phyloP scores from a whole-genome alignment of 441 rosid species.

The Rhodomyrtus psidioides region DNA sequence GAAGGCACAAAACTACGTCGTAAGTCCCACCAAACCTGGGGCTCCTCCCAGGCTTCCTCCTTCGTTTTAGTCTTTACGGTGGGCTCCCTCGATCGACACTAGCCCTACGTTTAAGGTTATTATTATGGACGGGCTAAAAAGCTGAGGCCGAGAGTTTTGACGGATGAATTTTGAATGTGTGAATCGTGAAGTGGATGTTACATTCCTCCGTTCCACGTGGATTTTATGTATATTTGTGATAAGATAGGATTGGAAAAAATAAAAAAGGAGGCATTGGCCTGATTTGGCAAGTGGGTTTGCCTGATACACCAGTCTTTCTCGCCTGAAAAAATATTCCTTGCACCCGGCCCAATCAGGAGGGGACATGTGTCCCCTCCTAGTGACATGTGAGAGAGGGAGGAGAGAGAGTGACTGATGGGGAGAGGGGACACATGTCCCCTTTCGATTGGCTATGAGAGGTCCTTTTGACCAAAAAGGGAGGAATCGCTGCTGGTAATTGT shows the following conservation, averaged over 20 bases:
- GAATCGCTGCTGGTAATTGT: background rate
- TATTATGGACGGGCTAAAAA: background rate
- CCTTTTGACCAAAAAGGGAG: background rate
- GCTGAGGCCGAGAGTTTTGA: background rate
- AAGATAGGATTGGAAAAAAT: background rate
- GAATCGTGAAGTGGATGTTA: background rate
- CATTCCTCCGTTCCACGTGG: background rate
- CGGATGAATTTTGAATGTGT: background rate
- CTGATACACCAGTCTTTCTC: background rate
- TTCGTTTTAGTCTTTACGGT: slow-evolving; percentile 5
- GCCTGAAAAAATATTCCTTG: too few relatives aligned
- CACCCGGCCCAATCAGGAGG: too few relatives aligned
- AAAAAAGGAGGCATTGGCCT: background rate
- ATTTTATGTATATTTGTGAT: too few relatives aligned
- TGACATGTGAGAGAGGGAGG: too few relatives aligned
- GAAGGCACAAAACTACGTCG: background rate
- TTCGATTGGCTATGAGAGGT: too few relatives aligned
- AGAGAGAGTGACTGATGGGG: too few relatives aligned
- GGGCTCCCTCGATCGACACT: slow-evolving; percentile 9
- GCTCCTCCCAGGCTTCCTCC: slow-evolving; percentile 10
- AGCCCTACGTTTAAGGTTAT: background rate
- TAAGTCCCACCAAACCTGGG: slow-evolving; percentile 11
- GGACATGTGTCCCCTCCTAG: too few relatives aligned
- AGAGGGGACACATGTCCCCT: too few relatives aligned
- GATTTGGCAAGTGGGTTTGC: background rate